phyloP scores from a whole-genome alignment of 306 rosid species.

The Hylodesmum podocarpum region DNA sequence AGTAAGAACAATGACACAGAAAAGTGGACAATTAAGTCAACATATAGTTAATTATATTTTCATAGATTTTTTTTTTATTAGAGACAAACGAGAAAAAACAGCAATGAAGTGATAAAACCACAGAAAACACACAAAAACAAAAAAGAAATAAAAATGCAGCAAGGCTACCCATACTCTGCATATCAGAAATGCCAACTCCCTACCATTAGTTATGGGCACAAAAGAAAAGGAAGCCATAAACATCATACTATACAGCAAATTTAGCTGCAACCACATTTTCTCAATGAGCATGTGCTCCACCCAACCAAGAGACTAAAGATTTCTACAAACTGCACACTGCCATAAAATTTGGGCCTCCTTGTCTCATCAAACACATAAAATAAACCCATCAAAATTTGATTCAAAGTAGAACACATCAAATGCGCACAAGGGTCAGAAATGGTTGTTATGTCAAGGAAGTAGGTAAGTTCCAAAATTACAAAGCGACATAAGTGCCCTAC shows the following conservation, averaged over 20 bases:
- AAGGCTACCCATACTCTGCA: neutral
- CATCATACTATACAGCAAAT: neutral
- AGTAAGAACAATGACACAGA: neutral
- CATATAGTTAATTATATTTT: neutral
- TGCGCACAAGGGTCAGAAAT: neutral
- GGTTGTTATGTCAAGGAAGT: neutral
- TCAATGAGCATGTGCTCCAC: neutral
- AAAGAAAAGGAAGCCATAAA: neutral
- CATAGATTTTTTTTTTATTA: neutral
- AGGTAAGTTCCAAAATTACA: neutral
- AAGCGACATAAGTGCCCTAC: neutral
- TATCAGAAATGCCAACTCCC: neutral
- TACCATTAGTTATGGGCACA: neutral
- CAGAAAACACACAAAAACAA: neutral
- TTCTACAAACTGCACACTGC: constrained; percentile 1
- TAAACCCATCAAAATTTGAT: neutral
- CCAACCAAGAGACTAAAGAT: neutral
- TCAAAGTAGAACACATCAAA: neutral
- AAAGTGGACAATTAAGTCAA: constrained; percentile 4
- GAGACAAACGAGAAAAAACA: neutral
- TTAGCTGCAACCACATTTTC: neutral
- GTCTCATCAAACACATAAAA: neutral
- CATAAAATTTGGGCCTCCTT: constrained; percentile 2
- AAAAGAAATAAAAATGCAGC: neutral
- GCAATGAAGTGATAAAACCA: constrained; percentile 1